Evolutionary conservation across 23 red algal species (phyloP).

Genomic region (Gracilariopsis chorda): DNA sequence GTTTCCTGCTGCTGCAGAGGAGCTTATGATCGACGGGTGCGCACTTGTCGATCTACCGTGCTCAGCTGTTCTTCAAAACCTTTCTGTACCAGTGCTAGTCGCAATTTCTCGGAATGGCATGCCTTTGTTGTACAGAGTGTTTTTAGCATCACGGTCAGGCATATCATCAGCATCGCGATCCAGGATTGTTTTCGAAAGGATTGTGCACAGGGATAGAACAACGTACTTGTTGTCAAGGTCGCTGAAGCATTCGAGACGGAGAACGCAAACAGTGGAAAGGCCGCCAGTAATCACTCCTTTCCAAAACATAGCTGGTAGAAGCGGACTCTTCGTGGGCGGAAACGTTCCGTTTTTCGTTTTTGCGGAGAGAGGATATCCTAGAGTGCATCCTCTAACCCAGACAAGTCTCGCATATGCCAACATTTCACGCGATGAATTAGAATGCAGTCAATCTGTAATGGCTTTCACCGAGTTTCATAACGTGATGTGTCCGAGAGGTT

Average conservation of each 20-base stretch:
- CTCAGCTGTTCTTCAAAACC: constrained; percentile 30
- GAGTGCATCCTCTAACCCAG: constrained; percentile 65
- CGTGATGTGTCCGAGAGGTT: constrained; percentile 69
- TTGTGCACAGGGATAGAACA: constrained; percentile 54
- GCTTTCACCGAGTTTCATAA: constrained; percentile 78
- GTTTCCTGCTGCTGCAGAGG: constrained; percentile 4
- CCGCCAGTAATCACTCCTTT: constrained; percentile 27
- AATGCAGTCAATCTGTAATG: not conserved
- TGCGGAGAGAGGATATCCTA: constrained; percentile 71
- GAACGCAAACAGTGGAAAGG: not conserved
- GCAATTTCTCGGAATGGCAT: constrained; percentile 37
- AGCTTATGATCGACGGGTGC: not conserved
- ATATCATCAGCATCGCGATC: not conserved
- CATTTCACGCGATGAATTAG: constrained; percentile 35
- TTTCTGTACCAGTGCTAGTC: constrained; percentile 53
- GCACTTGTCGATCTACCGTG: constrained; percentile 8
- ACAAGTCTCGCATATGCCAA: not conserved
- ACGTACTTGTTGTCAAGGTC: constrained; percentile 6
- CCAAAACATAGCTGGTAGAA: constrained; percentile 56
- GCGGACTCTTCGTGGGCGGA: constrained; percentile 62
- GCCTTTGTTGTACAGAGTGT: constrained; percentile 62
- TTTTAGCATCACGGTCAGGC: constrained; percentile 12
- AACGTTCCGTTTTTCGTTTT: constrained; percentile 59
- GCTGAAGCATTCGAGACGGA: not conserved
- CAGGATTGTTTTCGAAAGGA: constrained; percentile 8